Conservation (phyloP, 495 filamentous ascomycete species). For the Aspergillus panamensis region DNA sequence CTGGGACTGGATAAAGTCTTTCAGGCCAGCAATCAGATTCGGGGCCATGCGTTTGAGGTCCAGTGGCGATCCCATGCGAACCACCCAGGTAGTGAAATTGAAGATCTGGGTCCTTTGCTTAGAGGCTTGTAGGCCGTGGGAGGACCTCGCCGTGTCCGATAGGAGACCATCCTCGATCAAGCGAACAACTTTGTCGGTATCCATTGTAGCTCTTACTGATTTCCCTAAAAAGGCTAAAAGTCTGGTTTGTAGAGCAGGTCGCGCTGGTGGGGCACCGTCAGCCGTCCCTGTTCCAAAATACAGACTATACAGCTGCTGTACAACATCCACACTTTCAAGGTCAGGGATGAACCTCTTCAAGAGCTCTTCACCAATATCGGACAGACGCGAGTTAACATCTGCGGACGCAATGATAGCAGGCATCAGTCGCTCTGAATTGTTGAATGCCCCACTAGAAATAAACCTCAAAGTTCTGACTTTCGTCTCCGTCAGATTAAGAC, state of each 20-base stretch:
- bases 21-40: slow-evolving; percentile 66
- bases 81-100: slow-evolving; percentile 82
- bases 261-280: slow-evolving; percentile 51
- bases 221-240: slow-evolving; percentile 73
- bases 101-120: slow-evolving; percentile 83
- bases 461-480: slow-evolving; percentile 69
- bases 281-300: slow-evolving; percentile 55
- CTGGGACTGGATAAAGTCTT: slow-evolving; percentile 71
- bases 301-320: slow-evolving; percentile 62
- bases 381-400: slow-evolving; percentile 76
- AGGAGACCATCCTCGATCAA: slow-evolving; percentile 66
- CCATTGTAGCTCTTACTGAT: slow-evolving; percentile 63
- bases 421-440: slow-evolving; percentile 73
- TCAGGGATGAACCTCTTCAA: slow-evolving; percentile 66
- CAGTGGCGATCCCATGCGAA: slow-evolving; percentile 62
- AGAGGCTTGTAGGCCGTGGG: slow-evolving; percentile 62
- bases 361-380: slow-evolving; percentile 76
- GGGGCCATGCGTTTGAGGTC: slow-evolving; percentile 62
- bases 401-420: slow-evolving; percentile 77
- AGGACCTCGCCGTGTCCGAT: slow-evolving; percentile 43
- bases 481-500: slow-evolving; percentile 60
- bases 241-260: slow-evolving; percentile 68
- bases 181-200: slow-evolving; percentile 59
- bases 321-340: slow-evolving; percentile 63
- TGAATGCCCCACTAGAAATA: slow-evolving; percentile 80